Conservation (phyloP, 164 flowering plant genomes). For the Houttuynia cordata region DNA sequence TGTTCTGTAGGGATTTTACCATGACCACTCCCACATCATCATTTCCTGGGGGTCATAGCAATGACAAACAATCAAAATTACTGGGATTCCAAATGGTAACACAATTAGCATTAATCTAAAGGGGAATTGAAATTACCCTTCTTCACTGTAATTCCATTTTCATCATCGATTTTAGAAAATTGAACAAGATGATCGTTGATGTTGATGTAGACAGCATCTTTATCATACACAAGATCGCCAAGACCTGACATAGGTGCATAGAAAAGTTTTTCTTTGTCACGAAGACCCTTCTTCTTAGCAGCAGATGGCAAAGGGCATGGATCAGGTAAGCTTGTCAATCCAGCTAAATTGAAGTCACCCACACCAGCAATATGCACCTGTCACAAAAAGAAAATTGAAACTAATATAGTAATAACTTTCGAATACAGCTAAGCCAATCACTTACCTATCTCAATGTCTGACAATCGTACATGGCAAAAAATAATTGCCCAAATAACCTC, state of each 20-base stretch:
- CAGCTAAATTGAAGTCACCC: conserved; percentile 70
- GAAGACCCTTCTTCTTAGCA: conserved; percentile 92
- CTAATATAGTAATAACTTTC: background rate
- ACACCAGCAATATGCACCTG: conserved; percentile 99
- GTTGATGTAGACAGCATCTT: conserved; percentile 94
- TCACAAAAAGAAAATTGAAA: background rate
- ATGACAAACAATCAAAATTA: conserved; percentile 1
- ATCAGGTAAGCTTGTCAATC: conserved; percentile 60
- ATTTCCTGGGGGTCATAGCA: conserved; percentile 34
- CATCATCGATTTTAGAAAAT: conserved; percentile 59
- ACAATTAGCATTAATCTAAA: background rate
- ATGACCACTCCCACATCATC: conserved; percentile 58
- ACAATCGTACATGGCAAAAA: no score
- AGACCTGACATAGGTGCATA: conserved; percentile 98
- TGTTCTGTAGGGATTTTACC: conserved; percentile 77
- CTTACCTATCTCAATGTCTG: no score
- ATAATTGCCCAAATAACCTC: background rate
- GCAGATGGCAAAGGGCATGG: conserved; percentile 96
- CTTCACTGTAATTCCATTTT: conserved; percentile 16
- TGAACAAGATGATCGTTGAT: conserved; percentile 81
- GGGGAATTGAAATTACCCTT: conserved; percentile 31
- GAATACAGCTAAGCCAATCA: background rate
- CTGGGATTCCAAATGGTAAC: background rate
- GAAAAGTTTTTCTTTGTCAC: conserved; percentile 86
- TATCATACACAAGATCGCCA: conserved; percentile 92